Conservation (phyloP, 208 protist species). For the Herpetomonas samuelpessoai region DNA sequence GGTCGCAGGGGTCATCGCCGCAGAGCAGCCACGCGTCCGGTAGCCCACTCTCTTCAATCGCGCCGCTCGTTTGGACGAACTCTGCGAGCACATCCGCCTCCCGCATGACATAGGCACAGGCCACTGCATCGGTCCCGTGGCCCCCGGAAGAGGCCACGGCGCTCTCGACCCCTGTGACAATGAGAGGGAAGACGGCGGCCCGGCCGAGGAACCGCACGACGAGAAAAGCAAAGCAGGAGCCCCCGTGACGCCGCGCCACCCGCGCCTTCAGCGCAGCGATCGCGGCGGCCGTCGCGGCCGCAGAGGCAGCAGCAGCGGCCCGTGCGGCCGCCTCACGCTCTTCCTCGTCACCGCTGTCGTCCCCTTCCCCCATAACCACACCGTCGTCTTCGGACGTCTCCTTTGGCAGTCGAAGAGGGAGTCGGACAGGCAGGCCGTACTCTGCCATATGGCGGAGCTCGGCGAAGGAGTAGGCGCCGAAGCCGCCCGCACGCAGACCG, state of each 20-base stretch:
- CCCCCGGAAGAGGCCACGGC: constrained; percentile 4
- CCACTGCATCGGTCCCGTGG: constrained; percentile 1
- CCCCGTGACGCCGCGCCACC: not conserved
- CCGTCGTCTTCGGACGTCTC: constrained; percentile 12
- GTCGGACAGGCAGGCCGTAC: constrained; percentile 61
- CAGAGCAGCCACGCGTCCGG: constrained; percentile 59
- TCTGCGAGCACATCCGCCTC: constrained; percentile 74
- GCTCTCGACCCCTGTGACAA: not conserved
- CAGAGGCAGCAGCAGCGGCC: too few relatives aligned
- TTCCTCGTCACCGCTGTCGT: too few relatives aligned
- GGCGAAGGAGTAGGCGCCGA: constrained; percentile 32
- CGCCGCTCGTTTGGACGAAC: constrained; percentile 52
- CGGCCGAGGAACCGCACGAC: constrained; percentile 15
- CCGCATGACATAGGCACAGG: constrained; percentile 51
- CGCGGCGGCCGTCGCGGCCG: too few relatives aligned
- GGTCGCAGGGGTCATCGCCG: constrained; percentile 5
- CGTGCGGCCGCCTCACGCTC: too few relatives aligned
- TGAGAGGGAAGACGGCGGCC: constrained; percentile 1
- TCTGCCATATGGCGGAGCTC: constrained; percentile 57
- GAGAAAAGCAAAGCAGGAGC: constrained; percentile 17
- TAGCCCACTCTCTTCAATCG: constrained; percentile 20
- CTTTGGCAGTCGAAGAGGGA: constrained; percentile 21
- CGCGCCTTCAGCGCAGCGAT: constrained; percentile 13
- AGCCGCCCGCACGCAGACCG: constrained; percentile 14
- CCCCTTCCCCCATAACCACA: constrained; percentile 13